Evolutionary conservation across 805 yeast genomes (phyloP), one percentile per base, ranked within the genome.

Genomic region (Yarrowia yakushimensis): DNA sequence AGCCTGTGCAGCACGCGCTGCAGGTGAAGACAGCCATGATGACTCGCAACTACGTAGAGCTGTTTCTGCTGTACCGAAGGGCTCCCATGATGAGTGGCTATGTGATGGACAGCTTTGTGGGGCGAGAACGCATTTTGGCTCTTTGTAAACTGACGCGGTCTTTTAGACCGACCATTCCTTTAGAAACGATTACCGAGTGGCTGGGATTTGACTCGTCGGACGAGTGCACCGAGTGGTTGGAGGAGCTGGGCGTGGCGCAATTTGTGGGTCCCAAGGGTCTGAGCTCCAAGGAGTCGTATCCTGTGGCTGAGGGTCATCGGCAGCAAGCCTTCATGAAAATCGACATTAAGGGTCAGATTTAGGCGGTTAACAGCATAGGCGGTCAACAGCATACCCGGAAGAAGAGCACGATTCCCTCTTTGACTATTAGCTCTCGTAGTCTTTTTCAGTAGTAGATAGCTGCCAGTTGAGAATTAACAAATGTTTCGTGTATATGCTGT

Each of bases 271-370:
- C 37, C 17, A 66, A 64, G 52, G 62, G 54, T 2, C 54, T 54
- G 8, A 63, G 57, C 18, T 43, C 52, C 34, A 71, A 68, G 55
- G 69, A 68, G 20, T 66, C 74, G 2, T 66, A 63, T 50, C 67
- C 74, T 0, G 69, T 70, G 0, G 72, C 84, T 4, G 71, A 75
- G 65, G 72, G 64, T 65, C 76, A 69, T 52, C 77, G 73, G 66
- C 73, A 72, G 65, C 73, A 67, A 52, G 76, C 74, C 33, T 79
- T 80, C 67, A 82, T 76, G 64, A 86, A 80, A 69, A 85, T 92
- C 13, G 97, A 92, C 70, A 91, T 93, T 65, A 92, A 92, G 77
- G 98, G 98, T 0, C 97, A 92, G 74, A 79, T 73, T 36, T 52
- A 36, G 15, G 20, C 10, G n/a, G n/a, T n/a, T n/a, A n/a, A 22